Conservation (phyloP, 768 basidiomycete genomes). For the Fistulinella prunicolor region DNA sequence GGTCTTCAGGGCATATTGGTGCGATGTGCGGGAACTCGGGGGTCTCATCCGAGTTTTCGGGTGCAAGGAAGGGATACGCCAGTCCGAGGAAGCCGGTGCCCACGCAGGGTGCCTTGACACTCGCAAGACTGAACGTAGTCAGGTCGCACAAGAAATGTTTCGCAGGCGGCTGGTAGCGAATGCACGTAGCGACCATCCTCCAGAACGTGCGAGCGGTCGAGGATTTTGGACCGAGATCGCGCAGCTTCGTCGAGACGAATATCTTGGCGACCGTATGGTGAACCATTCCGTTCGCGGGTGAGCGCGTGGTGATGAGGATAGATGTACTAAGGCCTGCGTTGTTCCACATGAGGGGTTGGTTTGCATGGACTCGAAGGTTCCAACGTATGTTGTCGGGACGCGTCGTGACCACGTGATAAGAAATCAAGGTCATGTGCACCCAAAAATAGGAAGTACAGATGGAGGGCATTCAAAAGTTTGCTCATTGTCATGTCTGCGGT, state of each 20-base stretch:
- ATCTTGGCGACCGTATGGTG: slow-evolving; percentile 26
- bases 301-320: slow-evolving; percentile 20
- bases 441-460: slow-evolving; percentile 3
- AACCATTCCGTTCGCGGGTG: slow-evolving; percentile 29
- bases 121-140: slow-evolving; percentile 25
- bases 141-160: slow-evolving; percentile 18
- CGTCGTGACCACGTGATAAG: slow-evolving; percentile 19
- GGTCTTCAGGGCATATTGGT: slow-evolving; percentile 18
- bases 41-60: slow-evolving; percentile 13
- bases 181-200: slow-evolving; percentile 26
- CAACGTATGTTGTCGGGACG: slow-evolving; percentile 6
- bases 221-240: slow-evolving; percentile 25
- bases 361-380: neutral
- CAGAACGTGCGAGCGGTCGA: slow-evolving; percentile 21
- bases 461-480: neutral
- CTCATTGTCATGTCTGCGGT: slow-evolving; percentile 33
- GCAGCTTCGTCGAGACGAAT: slow-evolving; percentile 26
- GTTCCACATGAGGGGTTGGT: slow-evolving; percentile 19
- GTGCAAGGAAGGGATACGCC: slow-evolving; percentile 1
- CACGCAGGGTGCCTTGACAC: slow-evolving; percentile 14
- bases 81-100: slow-evolving; percentile 27
- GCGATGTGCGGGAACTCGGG: slow-evolving; percentile 15
- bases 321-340: slow-evolving; percentile 29
- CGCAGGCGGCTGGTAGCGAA: slow-evolving; percentile 22
- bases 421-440: slow-evolving; percentile 15